These are phyloP conservation scores for Epichloe sibirici DNA, from an alignment of 2,329 filamentous ascomycete species.

Conservation along the genomic window DNA sequence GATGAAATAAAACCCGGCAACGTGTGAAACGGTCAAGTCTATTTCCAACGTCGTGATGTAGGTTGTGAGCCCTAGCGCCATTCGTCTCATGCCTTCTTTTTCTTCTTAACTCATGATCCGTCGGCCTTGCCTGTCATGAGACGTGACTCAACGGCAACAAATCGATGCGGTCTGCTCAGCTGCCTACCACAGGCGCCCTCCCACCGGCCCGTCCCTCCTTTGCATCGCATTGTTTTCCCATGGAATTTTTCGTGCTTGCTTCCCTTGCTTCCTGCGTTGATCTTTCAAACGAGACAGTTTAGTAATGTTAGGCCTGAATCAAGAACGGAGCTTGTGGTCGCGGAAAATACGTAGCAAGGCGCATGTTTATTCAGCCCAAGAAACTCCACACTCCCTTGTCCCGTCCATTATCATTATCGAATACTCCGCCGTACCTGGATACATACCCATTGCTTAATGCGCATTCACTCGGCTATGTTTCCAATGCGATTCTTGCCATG, in stretches of 20 bases:
- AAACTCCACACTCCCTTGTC: background rate
- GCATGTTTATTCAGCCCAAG: background rate
- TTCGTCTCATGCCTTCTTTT: conserved; percentile 1
- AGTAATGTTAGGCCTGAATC: background rate
- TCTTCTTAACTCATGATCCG: background rate
- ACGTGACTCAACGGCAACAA: background rate
- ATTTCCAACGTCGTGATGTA: background rate
- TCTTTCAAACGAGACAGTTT: too few relatives aligned
- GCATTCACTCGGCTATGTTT: conserved; percentile 3
- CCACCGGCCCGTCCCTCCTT: background rate
- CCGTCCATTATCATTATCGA: conserved; percentile 11
- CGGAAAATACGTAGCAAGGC: background rate
- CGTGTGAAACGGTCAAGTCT: background rate
- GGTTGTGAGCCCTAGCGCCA: conserved; percentile 4
- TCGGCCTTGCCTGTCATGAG: background rate
- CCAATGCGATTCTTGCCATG: conserved; percentile 4
- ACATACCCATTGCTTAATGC: conserved; percentile 5
- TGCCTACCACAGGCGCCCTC: background rate
- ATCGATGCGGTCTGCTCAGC: background rate
- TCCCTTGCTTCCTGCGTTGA: too few relatives aligned
- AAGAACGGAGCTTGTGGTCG: background rate
- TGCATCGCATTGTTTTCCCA: background rate
- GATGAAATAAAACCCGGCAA: too few relatives aligned
- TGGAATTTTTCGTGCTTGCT: too few relatives aligned
- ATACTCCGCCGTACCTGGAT: conserved; percentile 1